These are phyloP conservation scores for Pythium periplocum DNA, from an alignment of 352 stramenopile species.

Conservation along the genomic window DNA sequence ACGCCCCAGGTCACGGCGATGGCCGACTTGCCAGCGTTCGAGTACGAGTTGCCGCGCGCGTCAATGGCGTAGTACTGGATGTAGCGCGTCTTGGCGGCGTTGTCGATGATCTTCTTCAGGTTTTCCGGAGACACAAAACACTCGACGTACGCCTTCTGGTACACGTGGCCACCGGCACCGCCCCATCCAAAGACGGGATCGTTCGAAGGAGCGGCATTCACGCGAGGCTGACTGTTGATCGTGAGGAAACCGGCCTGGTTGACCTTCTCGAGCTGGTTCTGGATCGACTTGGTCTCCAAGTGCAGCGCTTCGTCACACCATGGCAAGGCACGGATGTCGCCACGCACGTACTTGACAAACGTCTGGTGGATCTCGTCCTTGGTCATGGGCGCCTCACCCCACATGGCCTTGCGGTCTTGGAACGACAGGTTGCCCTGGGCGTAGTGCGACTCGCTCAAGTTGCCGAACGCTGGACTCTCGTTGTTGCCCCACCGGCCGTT, in stretches of 20 bases:
- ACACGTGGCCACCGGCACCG: constrained; percentile 92
- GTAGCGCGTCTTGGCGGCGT: constrained; percentile 72
- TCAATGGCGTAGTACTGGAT: constrained; percentile 92
- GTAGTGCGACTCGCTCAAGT: constrained; percentile 95
- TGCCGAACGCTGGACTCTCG: constrained; percentile 93
- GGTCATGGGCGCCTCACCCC: constrained; percentile 85
- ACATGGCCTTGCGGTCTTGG: constrained; percentile 89
- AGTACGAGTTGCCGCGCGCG: constrained; percentile 86
- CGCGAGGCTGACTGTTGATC: constrained; percentile 92
- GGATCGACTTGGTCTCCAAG: constrained; percentile 90
- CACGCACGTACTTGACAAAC: constrained; percentile 96
- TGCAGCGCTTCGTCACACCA: constrained; percentile 97
- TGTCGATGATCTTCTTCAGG: constrained; percentile 89
- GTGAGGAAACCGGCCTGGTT: constrained; percentile 92
- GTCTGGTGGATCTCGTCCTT: constrained; percentile 93
- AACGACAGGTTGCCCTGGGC: constrained; percentile 65
- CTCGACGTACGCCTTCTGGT: constrained; percentile 99
- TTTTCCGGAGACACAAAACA: constrained; percentile 95
- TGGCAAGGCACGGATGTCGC: constrained; percentile 93
- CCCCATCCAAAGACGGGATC: constrained; percentile 96
- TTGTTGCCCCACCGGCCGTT: constrained; percentile 96
- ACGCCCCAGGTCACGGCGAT: constrained; percentile 98
- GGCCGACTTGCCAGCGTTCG: constrained; percentile 84
- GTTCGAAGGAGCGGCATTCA: constrained; percentile 90
- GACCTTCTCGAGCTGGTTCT: constrained; percentile 57